Base-by-base conservation (phyloP, 495 filamentous ascomycete genomes). In the Parmelia sp. region DNA sequence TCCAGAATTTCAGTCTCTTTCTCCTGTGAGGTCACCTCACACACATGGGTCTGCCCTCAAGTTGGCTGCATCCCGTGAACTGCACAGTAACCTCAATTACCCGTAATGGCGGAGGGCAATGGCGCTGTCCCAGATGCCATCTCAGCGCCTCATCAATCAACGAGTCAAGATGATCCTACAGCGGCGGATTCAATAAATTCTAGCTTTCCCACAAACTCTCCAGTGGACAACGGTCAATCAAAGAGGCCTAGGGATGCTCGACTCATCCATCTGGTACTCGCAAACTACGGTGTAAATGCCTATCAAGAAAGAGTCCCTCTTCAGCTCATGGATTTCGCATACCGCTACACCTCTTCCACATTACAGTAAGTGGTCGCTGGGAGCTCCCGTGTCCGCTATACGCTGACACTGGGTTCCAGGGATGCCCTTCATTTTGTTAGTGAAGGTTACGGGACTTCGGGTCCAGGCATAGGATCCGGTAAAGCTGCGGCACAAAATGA, bases 271-370 rank as follows among this genome's bases (percentile, higher is more conserved):
- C 87, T 97, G 65, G 84, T 97, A 55, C 89, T 98, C 44, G 86
- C 90, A 58, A 87, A 86, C 2, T 87, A 94, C 58, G 92, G 93
- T 69, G 91, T 97, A 5, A 89, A 87, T 17, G 81, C 88, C 35
- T 98, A 95, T 81, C 91, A 96, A 78, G 90, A 91, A 71, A 91
- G 94, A 65, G 92, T 98, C 2, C 93, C 94, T 0, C 84, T 97
- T 4, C 90, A 96, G 68, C 88, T 98, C 47, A 86, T 98, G 72
- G 94, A 98, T 75, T 96, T 97, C 74, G 92, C 94, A 25, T 98
- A 98, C 83, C 89, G 93, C 53, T 88, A 86, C 75, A 84, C 83
- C 9, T 78, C 79, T 44, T 76, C 76, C 47, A 75, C 80, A 0
- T 75, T 80, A 19, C 79, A 81, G 65, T 79, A 82, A 61, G 73